Percentiles rank a stretch among this genome's conserved stretches.
These are phyloP conservation scores for Trifolium repens DNA, from an alignment of 306 rosid genomes.

Conservation along the genomic window DNA sequence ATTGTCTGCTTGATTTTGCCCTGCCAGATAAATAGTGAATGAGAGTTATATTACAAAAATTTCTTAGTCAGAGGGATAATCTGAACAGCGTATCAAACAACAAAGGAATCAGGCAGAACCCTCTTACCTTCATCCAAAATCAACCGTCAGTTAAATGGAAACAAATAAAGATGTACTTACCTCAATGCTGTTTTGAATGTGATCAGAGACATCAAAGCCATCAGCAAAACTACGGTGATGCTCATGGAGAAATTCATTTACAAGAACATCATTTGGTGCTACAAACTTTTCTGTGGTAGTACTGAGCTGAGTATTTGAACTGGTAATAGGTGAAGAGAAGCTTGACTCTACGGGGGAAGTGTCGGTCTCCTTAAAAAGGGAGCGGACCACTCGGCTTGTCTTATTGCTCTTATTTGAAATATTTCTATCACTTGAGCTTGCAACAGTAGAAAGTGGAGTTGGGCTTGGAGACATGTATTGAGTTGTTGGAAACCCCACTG, in stretches of 20 bases:
- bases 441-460: slow-evolving; percentile 43
- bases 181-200: slow-evolving; percentile 63
- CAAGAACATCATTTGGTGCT: slow-evolving; percentile 74
- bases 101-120: not conserved
- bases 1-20: slow-evolving; percentile 69
- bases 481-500: slow-evolving; percentile 40
- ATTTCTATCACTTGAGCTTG: slow-evolving; percentile 52
- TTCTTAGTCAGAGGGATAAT: not conserved
- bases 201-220: slow-evolving; percentile 49
- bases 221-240: slow-evolving; percentile 52
- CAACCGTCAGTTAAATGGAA: slow-evolving; percentile 17
- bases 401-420: slow-evolving; percentile 39
- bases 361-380: slow-evolving; percentile 72
- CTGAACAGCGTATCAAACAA: slow-evolving; percentile 21
- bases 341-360: slow-evolving; percentile 37
- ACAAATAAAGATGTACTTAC: slow-evolving; percentile 48
- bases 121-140: not conserved
- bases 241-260: slow-evolving; percentile 84
- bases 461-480: slow-evolving; percentile 50
- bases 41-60: not conserved
- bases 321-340: slow-evolving; percentile 47
- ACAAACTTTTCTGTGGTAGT: slow-evolving; percentile 50
- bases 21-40: slow-evolving; percentile 49
- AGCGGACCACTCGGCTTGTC: slow-evolving; percentile 68
- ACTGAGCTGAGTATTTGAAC: slow-evolving; percentile 49